A percentile compares a stretch with the other conserved stretches of the same genome.
Conservation (phyloP, 1,284 basidiomycete species). For the Rhodofomes roseus region DNA sequence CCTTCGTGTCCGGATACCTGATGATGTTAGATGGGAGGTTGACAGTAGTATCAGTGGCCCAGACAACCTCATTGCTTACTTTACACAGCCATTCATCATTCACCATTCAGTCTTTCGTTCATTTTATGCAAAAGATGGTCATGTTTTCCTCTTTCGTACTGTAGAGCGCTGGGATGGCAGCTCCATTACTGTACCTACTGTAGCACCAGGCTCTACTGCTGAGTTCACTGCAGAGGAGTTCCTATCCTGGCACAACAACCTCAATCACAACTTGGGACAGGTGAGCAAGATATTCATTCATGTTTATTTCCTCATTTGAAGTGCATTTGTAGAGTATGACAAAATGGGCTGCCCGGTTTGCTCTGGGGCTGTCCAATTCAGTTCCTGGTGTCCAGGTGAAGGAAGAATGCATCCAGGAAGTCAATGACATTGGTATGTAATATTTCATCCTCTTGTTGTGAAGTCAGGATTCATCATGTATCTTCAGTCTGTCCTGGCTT, state of each 20-base stretch:
- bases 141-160: constrained; percentile 34
- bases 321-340: constrained; percentile 29
- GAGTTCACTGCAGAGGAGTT: constrained; percentile 27
- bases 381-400: constrained; percentile 33
- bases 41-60: background rate
- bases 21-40: constrained; percentile 14
- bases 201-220: background rate
- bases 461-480: background rate
- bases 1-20: constrained; percentile 31
- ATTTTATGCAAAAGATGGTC: constrained; percentile 34
- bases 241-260: constrained; percentile 33
- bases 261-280: constrained; percentile 29
- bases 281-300: constrained; percentile 15
- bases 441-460: constrained; percentile 1
- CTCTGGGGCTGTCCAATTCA: constrained; percentile 37
- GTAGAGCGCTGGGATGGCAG: constrained; percentile 23
- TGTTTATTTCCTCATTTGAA: no score
- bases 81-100: constrained; percentile 34
- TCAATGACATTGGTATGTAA: constrained; percentile 29
- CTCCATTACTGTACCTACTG: background rate
- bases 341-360: constrained; percentile 38
- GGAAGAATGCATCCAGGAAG: constrained; percentile 20
- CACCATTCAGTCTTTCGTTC: constrained; percentile 34
- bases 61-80: constrained; percentile 20
- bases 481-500: constrained; percentile 15